phyloP scores from a whole-genome alignment of 75 land plant genomes.

The Cryptomeria japonica region DNA sequence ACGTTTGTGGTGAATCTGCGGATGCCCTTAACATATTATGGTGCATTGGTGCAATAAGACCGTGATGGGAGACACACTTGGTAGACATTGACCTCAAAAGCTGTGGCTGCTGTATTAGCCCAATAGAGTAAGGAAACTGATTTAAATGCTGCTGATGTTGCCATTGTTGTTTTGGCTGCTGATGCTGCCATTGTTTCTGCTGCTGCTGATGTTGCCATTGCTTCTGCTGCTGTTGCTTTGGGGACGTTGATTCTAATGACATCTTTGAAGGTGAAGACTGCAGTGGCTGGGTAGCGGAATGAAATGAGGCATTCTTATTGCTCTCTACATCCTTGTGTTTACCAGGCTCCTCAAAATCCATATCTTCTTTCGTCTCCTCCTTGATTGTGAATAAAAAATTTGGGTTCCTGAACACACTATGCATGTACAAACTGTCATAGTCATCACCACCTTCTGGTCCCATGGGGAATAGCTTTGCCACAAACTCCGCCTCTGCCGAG shows the following conservation, averaged over 20 bases:
- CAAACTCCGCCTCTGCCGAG: conserved; percentile 5
- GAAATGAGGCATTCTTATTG: neutral
- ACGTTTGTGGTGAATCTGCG: neutral
- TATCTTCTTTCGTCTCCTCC: conserved; percentile 24
- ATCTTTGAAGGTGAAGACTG: neutral
- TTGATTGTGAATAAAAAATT: conserved; percentile 22
- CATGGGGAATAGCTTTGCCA: conserved; percentile 15
- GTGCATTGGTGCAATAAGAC: neutral
- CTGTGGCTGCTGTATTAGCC: conserved; percentile 11
- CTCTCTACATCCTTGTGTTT: neutral
- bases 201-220: neutral
- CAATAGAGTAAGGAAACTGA: conserved; percentile 9
- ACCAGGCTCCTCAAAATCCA: conserved; percentile 12
- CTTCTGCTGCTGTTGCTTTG: neutral
- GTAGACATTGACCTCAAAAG: conserved; percentile 10
- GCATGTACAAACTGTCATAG: neutral
- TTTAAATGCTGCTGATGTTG: neutral
- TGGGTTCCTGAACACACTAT: conserved; percentile 10
- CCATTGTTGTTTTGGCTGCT: neutral
- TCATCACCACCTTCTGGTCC: neutral
- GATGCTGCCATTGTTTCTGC: neutral
- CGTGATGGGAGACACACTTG: neutral
- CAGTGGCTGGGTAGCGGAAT: neutral
- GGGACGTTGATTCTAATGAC: neutral
- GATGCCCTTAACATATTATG: neutral